Base-by-base conservation (phyloP, 2,329 filamentous ascomycete genomes). In the Exophiala dermatitidis region DNA sequence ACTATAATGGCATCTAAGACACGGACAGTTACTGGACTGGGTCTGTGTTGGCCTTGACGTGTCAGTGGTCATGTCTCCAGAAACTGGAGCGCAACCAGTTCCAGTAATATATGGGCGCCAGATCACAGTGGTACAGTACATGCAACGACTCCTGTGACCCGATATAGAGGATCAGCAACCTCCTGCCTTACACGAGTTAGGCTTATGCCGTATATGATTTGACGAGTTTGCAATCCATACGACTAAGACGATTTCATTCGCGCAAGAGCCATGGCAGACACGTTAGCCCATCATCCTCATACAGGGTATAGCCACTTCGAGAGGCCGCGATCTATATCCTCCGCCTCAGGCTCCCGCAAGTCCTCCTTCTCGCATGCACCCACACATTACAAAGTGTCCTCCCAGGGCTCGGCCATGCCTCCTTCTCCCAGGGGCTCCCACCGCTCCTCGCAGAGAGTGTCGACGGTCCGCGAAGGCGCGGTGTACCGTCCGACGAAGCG, bases 381-480 rank as follows among this genome's bases (percentile, higher is more conserved):
- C 28, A 44, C 53, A 8, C 56, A 60, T 41, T 54, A 60, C 38
- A 61, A 61, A 57, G 79, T 56, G 74, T 85, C 65, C 74, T 86
- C 70, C 77, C 84, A 62, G 78, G 81, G 38, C 66, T 86, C 56
- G 77, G 79, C 57, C 72, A 70, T 57, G 69, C 77, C 53, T 71
- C 76, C 60, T 69, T 77, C 68, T 63, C 75, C 66, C 71, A 81
- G 66, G 70, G 69, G 65, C 53, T 75, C 71, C 4, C 64, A 67
- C 4, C 62, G 63, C n/a, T 70, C 69, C 3, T 66, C 67, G 47
- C 67, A 65, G 31, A 68, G 66, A 48, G 64, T 64, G 40, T 75
- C 72, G 4, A 62, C 65, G 26, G 56, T 58, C 37, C 61, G 57
- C n/a, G 60, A 62, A 49, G 53, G 58, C 53, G 61, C 41, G 8